phyloP scores from a whole-genome alignment of 2,329 filamentous ascomycete species.

The Aspergillus udagawae region DNA sequence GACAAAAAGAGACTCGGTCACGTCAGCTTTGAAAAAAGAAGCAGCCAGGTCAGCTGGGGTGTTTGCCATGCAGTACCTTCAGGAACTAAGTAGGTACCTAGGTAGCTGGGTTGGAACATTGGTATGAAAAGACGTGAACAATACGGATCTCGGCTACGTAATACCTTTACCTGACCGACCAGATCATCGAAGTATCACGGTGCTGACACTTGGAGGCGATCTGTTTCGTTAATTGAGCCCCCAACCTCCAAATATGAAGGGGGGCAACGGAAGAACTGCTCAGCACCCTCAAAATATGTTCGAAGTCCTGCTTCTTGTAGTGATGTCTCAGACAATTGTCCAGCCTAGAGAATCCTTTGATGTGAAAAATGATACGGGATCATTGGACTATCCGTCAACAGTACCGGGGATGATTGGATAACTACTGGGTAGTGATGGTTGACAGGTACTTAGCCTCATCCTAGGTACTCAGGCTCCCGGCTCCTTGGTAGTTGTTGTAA shows the following conservation, averaged over 20 bases:
- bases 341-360: neutral
- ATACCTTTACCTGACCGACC: neutral
- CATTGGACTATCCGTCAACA: neutral
- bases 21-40: neutral
- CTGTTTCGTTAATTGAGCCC: neutral
- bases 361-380: neutral
- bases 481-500: neutral
- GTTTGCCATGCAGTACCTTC: neutral
- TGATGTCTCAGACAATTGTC: neutral
- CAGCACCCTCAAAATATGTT: neutral
- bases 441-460: neutral
- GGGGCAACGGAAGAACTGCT: neutral
- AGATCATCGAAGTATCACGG: no score
- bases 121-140: neutral
- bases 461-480: neutral
- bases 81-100: neutral
- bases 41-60: neutral
- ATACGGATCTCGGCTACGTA: neutral
- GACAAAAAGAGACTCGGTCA: neutral
- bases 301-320: neutral
- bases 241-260: neutral
- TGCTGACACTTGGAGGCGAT: neutral
- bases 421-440: no score
- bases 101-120: neutral
- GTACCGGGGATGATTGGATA: no score